phyloP scores from a whole-genome alignment of 108 stramenopile species.

The Pseudonitzschia delicatissima region DNA sequence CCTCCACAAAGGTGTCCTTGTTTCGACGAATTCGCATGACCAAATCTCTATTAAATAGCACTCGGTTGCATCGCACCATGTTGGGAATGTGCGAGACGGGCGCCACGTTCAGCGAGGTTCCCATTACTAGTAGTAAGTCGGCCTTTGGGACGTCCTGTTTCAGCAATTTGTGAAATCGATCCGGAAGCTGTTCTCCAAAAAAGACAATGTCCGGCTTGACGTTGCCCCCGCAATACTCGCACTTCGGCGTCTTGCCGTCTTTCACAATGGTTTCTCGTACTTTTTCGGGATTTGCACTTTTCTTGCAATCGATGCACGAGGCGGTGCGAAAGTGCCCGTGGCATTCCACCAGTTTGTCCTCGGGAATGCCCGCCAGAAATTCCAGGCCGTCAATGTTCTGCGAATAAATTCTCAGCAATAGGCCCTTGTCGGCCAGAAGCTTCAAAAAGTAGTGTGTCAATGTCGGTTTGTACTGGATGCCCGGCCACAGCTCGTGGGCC shows the following conservation, averaged over 20 bases:
- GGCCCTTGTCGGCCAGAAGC: constrained; percentile 69
- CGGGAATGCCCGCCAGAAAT: constrained; percentile 30
- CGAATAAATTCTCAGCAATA: constrained; percentile 71
- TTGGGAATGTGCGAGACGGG: constrained; percentile 73
- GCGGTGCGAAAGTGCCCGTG: constrained; percentile 86
- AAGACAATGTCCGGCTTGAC: constrained; percentile 93
- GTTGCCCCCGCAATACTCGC: constrained; percentile 58
- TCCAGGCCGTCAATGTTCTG: constrained; percentile 95
- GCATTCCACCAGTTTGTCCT: constrained; percentile 78
- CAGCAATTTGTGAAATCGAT: constrained; percentile 50
- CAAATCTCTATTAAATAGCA: constrained; percentile 71
- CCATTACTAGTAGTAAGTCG: constrained; percentile 85
- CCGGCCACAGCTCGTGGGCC: constrained; percentile 78
- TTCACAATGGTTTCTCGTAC: constrained; percentile 54
- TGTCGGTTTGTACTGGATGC: constrained; percentile 58
- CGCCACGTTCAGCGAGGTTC: constrained; percentile 76
- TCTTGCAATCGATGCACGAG: constrained; percentile 45
- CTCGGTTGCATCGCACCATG: constrained; percentile 59
- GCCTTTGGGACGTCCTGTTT: constrained; percentile 46
- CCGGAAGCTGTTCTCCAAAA: constrained; percentile 86
- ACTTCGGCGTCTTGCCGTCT: constrained; percentile 52
- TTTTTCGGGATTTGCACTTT: constrained; percentile 36
- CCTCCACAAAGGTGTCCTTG: constrained; percentile 68
- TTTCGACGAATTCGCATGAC: constrained; percentile 57
- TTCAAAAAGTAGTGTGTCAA: constrained; percentile 81